Evolutionary conservation across 257 asterid species (phyloP), one percentile per base, ranked within the genome.

Genomic region (Lavandula angustifolia): DNA sequence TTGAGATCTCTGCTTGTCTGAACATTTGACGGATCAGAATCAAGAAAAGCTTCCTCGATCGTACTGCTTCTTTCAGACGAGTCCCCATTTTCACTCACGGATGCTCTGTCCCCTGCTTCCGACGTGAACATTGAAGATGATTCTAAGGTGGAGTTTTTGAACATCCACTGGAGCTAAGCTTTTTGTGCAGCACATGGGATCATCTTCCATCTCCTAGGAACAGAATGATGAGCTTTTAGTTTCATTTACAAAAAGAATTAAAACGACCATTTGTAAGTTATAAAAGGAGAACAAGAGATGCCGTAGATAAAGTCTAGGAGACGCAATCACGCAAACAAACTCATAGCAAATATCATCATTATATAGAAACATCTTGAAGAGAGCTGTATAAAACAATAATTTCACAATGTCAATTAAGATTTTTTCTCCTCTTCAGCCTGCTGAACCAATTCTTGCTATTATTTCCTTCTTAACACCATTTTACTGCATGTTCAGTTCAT

Each of bases 61-160:
- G 42, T 22, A 18, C 62, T 57, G 80, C 49, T 71, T 67, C 83
- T 75, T 46, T 63, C 78, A 49, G 86, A 81, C 2, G 82, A 69
- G 68, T 73, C 77, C 29, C 74, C 82, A 27, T 60, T 68, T 64
- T 80, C 88, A 17, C 33, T 60, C 9, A 17, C 29, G 55, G 77
- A 68, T 60, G 78, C 66, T 34, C 78, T 46, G 37, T 60, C 71
- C 14, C 72, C 78, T 47, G 59, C 70, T 75, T 84, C 86, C 6
- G 89, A 78, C 60, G 76, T 69, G 71, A 82, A 84, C 41, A 72
- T 53, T 37, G 86, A 58, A 68, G 85, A 80, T 70, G 87, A 74
- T 77, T 78, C 82, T 31, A 69, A 14, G 49, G 64, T 34, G 33
- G 82, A 73, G 78, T 61, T 54, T n/a, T 65, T 27, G 78, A 60